Evolutionary conservation across 2,329 filamentous ascomycete genomes (phyloP), one percentile per base, ranked within the genome.

Genomic region (Sclerotinia spermophila): DNA sequence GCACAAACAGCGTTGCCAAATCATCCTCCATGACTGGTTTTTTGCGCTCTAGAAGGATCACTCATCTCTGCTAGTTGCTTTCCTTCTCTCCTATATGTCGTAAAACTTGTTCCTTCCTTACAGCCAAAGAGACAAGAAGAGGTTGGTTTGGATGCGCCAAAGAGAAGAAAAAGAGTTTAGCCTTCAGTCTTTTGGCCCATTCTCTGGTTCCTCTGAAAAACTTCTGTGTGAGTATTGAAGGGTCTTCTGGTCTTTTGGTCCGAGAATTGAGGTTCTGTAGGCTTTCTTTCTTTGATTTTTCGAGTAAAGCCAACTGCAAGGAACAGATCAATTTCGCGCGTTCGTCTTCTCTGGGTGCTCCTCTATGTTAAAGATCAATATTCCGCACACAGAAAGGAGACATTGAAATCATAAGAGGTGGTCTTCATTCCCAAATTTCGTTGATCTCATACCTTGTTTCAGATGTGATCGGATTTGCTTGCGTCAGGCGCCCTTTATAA

Each of bases 11-110:
- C 5, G 13, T 7, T 7, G 27, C 27, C 3, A 13, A 8, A 7
- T 1, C 0, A 1, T 5, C 13, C 5, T 27, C 8, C 13, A 15
- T 1, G 2, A 17, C 1, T 17, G 13, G 1, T 17, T 27, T 27
- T 15, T 13, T 3, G 27, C 15, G 48, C 5, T 2, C 3, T 17
- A 27, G n/a, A 51, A 7, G 11, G 17, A 27, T n/a, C 13, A 27
- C 13, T 17, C 15, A 53, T 5, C 17, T 27, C 13, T 17, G 0
- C 17, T 6, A 13, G 24, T 8, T 53, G 13, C 48, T 6, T 5
- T 3, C 17, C 5, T 3, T 27, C 1, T 27, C 2, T 15, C 48
- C 5, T 27, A 53, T 13, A 15, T 1, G 13, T 45, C 17, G 13
- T 15, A 2, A 2, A n/a, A 27, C 5, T 8, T 27, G 0, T 6